Conservation (phyloP, 768 basidiomycete species). For the Dentipellis sp. region DNA sequence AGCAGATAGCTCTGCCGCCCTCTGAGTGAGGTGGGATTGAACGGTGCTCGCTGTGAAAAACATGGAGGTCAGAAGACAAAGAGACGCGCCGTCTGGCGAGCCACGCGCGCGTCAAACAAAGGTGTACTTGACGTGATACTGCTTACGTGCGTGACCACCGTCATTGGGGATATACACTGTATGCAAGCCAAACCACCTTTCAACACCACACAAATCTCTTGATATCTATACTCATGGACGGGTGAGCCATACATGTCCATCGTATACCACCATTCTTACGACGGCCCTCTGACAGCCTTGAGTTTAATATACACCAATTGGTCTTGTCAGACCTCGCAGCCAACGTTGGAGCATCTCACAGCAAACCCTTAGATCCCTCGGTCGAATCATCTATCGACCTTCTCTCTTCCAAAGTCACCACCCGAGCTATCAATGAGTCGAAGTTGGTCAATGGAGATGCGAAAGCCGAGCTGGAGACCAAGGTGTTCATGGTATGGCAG, state of each 20-base stretch:
- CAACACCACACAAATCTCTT: too few relatives aligned
- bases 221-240: background rate
- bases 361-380: conserved; percentile 11
- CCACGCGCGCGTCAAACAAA: too few relatives aligned
- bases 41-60: too few relatives aligned
- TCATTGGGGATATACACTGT: too few relatives aligned
- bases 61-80: too few relatives aligned
- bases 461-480: conserved; percentile 19
- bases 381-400: conserved; percentile 34
- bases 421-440: conserved; percentile 18
- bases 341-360: conserved; percentile 11
- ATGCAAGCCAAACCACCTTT: too few relatives aligned
- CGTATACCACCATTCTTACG: background rate
- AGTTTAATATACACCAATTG: conserved; percentile 14
- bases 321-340: conserved; percentile 16
- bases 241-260: background rate
- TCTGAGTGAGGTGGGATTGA: too few relatives aligned
- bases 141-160: too few relatives aligned
- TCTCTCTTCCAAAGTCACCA: conserved; percentile 54
- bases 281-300: conserved; percentile 6
- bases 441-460: conserved; percentile 2
- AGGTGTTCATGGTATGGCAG: conserved; percentile 48
- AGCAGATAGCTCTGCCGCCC: too few relatives aligned
- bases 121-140: too few relatives aligned
- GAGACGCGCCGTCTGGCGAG: too few relatives aligned